phyloP scores from a whole-genome alignment of 1,284 basidiomycete genomes.

The Malassezia yamatoensis region DNA sequence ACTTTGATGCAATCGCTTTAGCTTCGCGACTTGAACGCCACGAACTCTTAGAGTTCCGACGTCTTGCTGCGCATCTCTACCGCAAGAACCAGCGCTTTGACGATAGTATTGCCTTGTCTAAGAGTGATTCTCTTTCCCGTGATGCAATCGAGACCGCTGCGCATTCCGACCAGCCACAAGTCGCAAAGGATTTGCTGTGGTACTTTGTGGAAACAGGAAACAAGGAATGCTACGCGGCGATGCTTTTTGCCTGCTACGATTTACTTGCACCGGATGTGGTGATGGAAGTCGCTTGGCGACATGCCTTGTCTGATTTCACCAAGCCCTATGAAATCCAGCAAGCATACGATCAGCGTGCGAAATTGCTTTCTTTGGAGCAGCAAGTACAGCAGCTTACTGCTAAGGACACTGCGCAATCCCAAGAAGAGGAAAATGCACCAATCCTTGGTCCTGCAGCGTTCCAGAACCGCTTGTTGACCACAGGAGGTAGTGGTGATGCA shows the following conservation, averaged over 20 bases:
- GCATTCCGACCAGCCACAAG: slow-evolving; percentile 64
- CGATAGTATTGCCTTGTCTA: slow-evolving; percentile 83
- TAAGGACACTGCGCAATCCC: slow-evolving; percentile 72
- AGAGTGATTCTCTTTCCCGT: slow-evolving; percentile 90
- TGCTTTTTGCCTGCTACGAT: slow-evolving; percentile 84
- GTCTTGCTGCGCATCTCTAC: slow-evolving; percentile 82
- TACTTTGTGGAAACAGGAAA: slow-evolving; percentile 86
- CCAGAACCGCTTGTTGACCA: slow-evolving; percentile 11
- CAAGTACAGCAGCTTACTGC: slow-evolving; percentile 63
- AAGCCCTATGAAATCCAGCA: slow-evolving; percentile 88
- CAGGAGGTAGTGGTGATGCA: not conserved
- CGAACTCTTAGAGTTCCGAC: slow-evolving; percentile 83
- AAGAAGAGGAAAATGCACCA: slow-evolving; percentile 56
- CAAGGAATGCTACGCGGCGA: slow-evolving; percentile 90
- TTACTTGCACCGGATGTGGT: slow-evolving; percentile 80
- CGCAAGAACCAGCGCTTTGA: slow-evolving; percentile 94
- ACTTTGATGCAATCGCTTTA: slow-evolving; percentile 84
- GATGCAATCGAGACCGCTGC: slow-evolving; percentile 91
- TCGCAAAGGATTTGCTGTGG: slow-evolving; percentile 82
- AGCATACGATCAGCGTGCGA: slow-evolving; percentile 50
- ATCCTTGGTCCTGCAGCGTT: slow-evolving; percentile 28
- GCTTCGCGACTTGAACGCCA: slow-evolving; percentile 80
- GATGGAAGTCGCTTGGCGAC: slow-evolving; percentile 88
- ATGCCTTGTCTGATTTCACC: slow-evolving; percentile 86
- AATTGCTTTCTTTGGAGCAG: slow-evolving; percentile 59